Conservation (phyloP, 192 early-diverging fungal species). For the Backusella mclennaniae region DNA sequence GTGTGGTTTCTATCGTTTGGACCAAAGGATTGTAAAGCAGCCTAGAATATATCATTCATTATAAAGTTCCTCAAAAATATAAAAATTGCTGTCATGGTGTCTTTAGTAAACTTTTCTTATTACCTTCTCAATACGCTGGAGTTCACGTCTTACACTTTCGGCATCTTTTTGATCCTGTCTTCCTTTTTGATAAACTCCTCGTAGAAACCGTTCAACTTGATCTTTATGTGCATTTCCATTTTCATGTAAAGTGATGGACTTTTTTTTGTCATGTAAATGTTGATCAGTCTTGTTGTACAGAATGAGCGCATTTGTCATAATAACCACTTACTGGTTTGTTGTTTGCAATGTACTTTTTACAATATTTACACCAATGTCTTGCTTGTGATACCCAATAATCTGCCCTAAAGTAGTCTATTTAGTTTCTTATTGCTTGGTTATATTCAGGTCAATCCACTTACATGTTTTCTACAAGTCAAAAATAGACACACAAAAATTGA, state of each 20-base stretch:
- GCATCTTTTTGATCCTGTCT: slow-evolving; percentile 52
- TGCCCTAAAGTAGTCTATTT: slow-evolving; percentile 18
- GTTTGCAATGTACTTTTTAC: slow-evolving; percentile 77
- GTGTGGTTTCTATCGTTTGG: background rate
- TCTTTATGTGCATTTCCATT: slow-evolving; percentile 79
- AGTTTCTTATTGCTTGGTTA: background rate
- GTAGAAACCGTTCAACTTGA: slow-evolving; percentile 74
- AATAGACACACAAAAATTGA: background rate
- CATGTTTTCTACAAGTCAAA: background rate
- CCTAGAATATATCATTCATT: background rate
- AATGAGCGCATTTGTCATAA: background rate
- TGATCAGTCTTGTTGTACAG: background rate
- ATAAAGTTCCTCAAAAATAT: background rate
- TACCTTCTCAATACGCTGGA: slow-evolving; percentile 63
- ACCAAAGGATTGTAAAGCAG: background rate
- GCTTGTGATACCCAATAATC: slow-evolving; percentile 71
- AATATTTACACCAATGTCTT: slow-evolving; percentile 86
- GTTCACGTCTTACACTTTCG: slow-evolving; percentile 56
- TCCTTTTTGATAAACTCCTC: slow-evolving; percentile 57
- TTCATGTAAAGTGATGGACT: slow-evolving; percentile 70
- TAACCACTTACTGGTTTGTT: slow-evolving; percentile 71
- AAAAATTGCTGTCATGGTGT: background rate
- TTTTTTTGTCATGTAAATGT: background rate
- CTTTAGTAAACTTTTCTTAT: slow-evolving; percentile 18
- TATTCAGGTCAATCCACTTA: background rate